These are phyloP conservation scores for Hydnomerulius pinastri DNA, from an alignment of 768 basidiomycete genomes.

Conservation along the genomic window DNA sequence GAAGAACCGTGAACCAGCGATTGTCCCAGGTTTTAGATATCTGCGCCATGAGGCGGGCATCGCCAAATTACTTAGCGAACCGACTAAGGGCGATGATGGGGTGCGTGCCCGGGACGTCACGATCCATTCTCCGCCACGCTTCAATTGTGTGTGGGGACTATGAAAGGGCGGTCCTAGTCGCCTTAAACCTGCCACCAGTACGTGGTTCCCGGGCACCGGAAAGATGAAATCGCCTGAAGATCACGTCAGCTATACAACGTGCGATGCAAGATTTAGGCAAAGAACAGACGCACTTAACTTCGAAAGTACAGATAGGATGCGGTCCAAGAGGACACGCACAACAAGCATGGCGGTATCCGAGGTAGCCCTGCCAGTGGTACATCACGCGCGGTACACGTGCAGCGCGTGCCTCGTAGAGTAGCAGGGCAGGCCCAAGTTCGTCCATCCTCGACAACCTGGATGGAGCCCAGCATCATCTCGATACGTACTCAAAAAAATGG, in stretches of 20 bases:
- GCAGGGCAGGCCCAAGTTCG: not conserved
- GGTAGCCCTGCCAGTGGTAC: slow-evolving; percentile 1
- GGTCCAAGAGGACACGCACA: slow-evolving; percentile 26
- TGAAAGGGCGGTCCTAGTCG: slow-evolving; percentile 15
- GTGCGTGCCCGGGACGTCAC: slow-evolving; percentile 21
- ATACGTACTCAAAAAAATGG: too few relatives aligned
- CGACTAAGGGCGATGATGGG: slow-evolving; percentile 29
- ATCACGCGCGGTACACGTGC: slow-evolving; percentile 15
- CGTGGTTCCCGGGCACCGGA: slow-evolving; percentile 27
- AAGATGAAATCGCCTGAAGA: slow-evolving; percentile 16
- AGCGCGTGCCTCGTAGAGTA: not conserved
- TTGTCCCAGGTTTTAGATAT: slow-evolving; percentile 31
- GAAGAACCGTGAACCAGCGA: not conserved
- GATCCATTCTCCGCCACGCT: slow-evolving; percentile 31
- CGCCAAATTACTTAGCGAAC: slow-evolving; percentile 30
- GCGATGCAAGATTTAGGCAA: slow-evolving; percentile 24
- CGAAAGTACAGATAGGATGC: slow-evolving; percentile 14
- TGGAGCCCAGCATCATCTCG: not conserved
- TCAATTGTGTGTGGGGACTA: slow-evolving; percentile 22
- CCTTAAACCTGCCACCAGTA: slow-evolving; percentile 23
- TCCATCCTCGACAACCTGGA: not conserved
- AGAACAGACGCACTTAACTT: slow-evolving; percentile 12
- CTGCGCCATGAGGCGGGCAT: slow-evolving; percentile 29
- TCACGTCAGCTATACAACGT: slow-evolving; percentile 27
- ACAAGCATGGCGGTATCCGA: slow-evolving; percentile 22